These are phyloP conservation scores for Aspergillus heteromorphus DNA, from an alignment of 495 filamentous ascomycete genomes.

Conservation along the genomic window DNA sequence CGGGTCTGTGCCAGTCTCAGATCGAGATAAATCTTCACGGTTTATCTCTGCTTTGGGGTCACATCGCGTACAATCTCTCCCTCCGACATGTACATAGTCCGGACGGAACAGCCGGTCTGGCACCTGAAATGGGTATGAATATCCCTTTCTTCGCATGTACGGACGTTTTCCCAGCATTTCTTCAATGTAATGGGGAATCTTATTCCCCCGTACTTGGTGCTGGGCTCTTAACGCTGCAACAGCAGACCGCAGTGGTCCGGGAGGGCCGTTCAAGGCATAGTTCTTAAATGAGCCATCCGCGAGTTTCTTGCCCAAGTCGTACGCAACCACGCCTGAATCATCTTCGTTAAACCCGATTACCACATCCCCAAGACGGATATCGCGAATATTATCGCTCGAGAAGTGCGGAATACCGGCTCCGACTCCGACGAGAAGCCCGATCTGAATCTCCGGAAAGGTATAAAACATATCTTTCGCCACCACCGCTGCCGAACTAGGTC, in stretches of 20 bases:
- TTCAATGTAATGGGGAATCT: background rate
- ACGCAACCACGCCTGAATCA: background rate
- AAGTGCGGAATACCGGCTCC: background rate
- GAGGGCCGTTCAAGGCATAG: background rate
- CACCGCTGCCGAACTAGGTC: background rate
- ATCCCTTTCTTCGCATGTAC: background rate
- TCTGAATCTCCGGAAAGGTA: background rate
- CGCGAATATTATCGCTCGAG: background rate
- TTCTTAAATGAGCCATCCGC: background rate
- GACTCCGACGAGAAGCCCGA: conserved; percentile 4
- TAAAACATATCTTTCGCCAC: background rate
- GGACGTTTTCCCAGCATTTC: background rate
- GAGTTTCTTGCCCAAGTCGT: background rate
- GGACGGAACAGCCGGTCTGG: conserved; percentile 23
- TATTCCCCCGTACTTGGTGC: background rate
- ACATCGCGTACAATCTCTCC: conserved; percentile 15
- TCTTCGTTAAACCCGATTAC: background rate
- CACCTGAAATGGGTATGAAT: background rate
- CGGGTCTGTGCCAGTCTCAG: too few species aligned
- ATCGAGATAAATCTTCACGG: conserved; percentile 11
- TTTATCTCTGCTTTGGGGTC: conserved; percentile 10
- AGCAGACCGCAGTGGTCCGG: background rate
- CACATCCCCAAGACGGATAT: conserved; percentile 4
- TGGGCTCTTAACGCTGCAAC: background rate
- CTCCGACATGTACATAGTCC: conserved; percentile 13